Base-by-base conservation (phyloP, 352 stramenopile species). In the Globisporangium okanoganense region DNA sequence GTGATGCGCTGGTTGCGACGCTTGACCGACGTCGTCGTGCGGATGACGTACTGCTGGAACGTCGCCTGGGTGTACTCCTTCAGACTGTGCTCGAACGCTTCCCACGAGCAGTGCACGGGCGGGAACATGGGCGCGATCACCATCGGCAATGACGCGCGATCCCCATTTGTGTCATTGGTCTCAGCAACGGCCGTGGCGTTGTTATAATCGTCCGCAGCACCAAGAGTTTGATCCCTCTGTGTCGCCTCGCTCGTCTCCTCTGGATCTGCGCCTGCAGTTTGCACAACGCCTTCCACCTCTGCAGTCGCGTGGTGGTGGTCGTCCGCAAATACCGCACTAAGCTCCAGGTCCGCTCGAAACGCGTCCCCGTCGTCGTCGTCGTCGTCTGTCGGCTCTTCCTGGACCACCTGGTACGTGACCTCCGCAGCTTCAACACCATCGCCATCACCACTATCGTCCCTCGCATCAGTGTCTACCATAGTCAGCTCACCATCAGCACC, bases 21-120 rank as follows among this genome's bases (percentile, higher is more conserved):
- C 60, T 75, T 78, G 5, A 90, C 82, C 0, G 82, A 92, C 55
- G 82, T 92, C 25, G 82, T 92, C 20, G 82, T 88, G 56, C 82
- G 82, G 33, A 90, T 81, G 45, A 89, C 82, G 60, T 92, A 92
- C 18, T 89, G 60, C 52, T 92, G 82, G 69, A 73, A 90, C 49
- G 80, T 88, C 25, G 56, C 53, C 48, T 84, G 71, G n/a, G 75
- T 59, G 57, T 92, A 90, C 3, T 49, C 53, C 58, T 85, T 88
- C 5, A 92, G 66, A 0, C 71, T 70, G 56, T 76, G 63, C 35
- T 92, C 82, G 57, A 92, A 92, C 24, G 54, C 70, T 27, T 74
- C 72, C 82, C 82, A 92, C 24, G 80, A 88, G n/a, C 65, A 62
- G 49, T 92, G 78, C 31, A 83, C 68, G 5, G 66, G 49, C 5